A percentile compares a stretch with the other conserved stretches of the same genome.
Evolutionary conservation across 176 grass and related monocot species (phyloP).

Genomic region (Thalia dealbata): DNA sequence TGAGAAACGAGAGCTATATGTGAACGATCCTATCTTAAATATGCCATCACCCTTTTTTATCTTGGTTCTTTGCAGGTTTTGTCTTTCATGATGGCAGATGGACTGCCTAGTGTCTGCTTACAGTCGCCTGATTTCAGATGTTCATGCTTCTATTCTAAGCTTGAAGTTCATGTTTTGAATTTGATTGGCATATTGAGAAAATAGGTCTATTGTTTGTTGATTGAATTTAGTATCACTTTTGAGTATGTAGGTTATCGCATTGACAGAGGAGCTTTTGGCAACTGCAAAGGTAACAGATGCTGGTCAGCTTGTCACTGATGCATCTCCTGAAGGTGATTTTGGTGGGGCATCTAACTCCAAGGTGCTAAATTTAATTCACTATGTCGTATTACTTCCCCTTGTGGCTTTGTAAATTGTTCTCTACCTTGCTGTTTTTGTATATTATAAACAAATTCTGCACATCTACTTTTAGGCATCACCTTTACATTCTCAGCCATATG

Average conservation of each 20-base stretch:
- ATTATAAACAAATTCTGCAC: neutral
- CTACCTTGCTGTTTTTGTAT: no score
- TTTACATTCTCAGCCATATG: constrained; percentile 30
- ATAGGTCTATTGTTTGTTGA: constrained; percentile 3
- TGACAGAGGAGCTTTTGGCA: constrained; percentile 75
- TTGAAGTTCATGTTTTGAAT: constrained; percentile 33
- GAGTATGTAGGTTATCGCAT: constrained; percentile 53
- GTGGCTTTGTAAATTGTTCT: no score
- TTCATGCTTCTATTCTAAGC: constrained; percentile 65
- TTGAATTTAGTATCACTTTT: constrained; percentile 23
- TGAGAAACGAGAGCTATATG: constrained; percentile 22
- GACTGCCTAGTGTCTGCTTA: constrained; percentile 31
- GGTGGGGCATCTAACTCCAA: neutral
- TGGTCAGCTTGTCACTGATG: constrained; percentile 25
- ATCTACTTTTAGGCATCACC: constrained; percentile 27
- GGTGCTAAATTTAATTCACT: constrained; percentile 2
- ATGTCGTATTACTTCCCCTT: neutral
- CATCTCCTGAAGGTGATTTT: constrained; percentile 22
- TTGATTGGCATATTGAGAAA: constrained; percentile 3
- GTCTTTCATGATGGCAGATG: constrained; percentile 36
- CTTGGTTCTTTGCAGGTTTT: constrained; percentile 86
- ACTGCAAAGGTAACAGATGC: constrained; percentile 52
- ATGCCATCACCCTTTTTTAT: constrained; percentile 72
- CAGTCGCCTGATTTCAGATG: constrained; percentile 46
- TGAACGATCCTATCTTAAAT: constrained; percentile 31